Percentiles rank a stretch among this genome's conserved stretches.
Conservation (phyloP, 169 alveolate species). For the Plasmodium inui region DNA sequence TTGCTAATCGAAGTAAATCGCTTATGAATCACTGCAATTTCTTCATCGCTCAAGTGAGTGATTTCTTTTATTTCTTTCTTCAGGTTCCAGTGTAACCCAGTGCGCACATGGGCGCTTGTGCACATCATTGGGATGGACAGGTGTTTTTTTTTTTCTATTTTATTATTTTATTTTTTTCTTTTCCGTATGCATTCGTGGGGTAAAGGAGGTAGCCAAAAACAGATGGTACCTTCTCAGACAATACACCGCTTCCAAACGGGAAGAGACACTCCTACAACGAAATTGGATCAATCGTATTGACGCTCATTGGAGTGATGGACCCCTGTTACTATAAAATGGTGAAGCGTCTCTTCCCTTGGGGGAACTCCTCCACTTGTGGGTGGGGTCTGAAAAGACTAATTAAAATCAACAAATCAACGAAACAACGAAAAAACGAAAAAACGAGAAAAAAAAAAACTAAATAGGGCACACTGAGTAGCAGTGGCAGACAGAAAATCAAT, state of each 20-base stretch:
- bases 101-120: slow-evolving; percentile 20
- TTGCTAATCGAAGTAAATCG: slow-evolving; percentile 21
- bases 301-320: not conserved
- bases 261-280: not conserved
- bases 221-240: no score
- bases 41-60: slow-evolving; percentile 37
- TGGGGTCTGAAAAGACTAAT: not conserved
- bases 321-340: not conserved
- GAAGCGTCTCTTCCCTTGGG: not conserved
- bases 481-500: not conserved
- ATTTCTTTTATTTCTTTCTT: slow-evolving; percentile 45
- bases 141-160: not conserved
- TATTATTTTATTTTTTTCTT: no score
- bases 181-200: no score
- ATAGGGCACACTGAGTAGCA: not conserved
- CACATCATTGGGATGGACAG: slow-evolving; percentile 4
- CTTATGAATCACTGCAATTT: slow-evolving; percentile 22
- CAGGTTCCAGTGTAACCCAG: slow-evolving; percentile 12
- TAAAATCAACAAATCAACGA: not conserved
- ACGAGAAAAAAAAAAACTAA: no score
- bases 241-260: not conserved
- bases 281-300: not conserved
- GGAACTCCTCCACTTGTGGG: not conserved
- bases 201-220: no score
- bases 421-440: not conserved